Base-by-base conservation (phyloP, 78 protist genomes). In the Bigelowiella natans region DNA sequence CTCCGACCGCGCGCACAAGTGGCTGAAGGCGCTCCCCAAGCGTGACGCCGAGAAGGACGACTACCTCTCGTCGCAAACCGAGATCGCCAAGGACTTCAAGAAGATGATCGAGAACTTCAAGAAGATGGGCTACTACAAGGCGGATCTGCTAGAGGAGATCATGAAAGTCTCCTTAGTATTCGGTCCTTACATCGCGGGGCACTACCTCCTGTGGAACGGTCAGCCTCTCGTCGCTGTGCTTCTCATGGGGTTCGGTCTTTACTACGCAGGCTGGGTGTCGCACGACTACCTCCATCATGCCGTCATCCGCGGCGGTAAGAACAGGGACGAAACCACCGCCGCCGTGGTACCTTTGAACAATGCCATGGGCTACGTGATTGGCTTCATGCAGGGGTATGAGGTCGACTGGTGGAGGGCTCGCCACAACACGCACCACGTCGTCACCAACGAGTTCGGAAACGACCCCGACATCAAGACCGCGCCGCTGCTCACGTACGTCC, bases 341-440 rank as follows among this genome's bases (percentile, higher is more conserved):
- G 73, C 73, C 73, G 73, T 51, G 73, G 73, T 51, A 26, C 73
- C 73, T 51, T 26, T 51, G 34, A 51, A 51, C 73, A 51, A 51
- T 18, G 73, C 18, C 18, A 51, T 51, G 73, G 73, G 73, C 31
- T 88, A 88, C 82, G 36, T 36, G 0, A n/a, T 88, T 82, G 90
- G 90, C 2, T 1, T 37, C 36, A 1, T 85, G 88, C 90, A 88
- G 90, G 90, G 82, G 31, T 88, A 39, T 63, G 73, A 1, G 28
- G 89, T 87, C 29, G 89, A 39, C 31, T 87, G 89, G 89, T 87
- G 89, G 89, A 38, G 89, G 18, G 89, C 89, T 28, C 39, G 73
- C 34, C 89, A 87, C 73, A 87, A 87, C 40, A 87, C 89, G 37
- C 89, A 87, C 40, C 89, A 87, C 40, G 31, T 87, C 28, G 88